These are phyloP conservation scores for Penicillium sp. DNA, from an alignment of 2,329 filamentous ascomycete species.

Conservation along the genomic window DNA sequence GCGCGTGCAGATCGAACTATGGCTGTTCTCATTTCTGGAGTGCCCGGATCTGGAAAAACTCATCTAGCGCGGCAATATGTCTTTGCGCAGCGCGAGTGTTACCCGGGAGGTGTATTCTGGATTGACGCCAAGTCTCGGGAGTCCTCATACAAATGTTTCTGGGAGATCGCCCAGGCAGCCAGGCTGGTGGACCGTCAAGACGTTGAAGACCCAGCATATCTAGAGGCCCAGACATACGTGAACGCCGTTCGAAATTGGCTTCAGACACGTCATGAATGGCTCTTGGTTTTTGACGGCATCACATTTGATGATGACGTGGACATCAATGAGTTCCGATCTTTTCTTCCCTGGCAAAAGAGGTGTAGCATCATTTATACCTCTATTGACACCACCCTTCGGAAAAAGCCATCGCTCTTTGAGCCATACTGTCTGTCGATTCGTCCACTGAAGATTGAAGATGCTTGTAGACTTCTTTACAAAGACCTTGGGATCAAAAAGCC, in stretches of 20 bases:
- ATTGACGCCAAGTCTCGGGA: conserved; percentile 62
- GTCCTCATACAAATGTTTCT: conserved; percentile 63
- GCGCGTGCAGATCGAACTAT: conserved; percentile 60
- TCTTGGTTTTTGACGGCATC: conserved; percentile 68
- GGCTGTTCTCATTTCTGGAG: conserved; percentile 64
- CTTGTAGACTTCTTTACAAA: conserved; percentile 61
- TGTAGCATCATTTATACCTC: conserved; percentile 70
- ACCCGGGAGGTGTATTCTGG: conserved; percentile 70
- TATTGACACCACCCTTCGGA: conserved; percentile 58
- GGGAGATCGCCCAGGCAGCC: conserved; percentile 64
- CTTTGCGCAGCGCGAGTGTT: conserved; percentile 59
- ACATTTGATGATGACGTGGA: conserved; percentile 60
- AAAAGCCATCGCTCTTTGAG: conserved; percentile 62
- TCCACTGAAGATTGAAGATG: conserved; percentile 57
- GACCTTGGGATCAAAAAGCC: conserved; percentile 63
- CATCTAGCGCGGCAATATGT: conserved; percentile 69
- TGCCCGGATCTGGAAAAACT: conserved; percentile 68
- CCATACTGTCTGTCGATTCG: conserved; percentile 59
- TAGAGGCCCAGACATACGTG: conserved; percentile 53
- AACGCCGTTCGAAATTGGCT: conserved; percentile 63
- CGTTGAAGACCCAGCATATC: conserved; percentile 37
- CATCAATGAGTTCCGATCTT: conserved; percentile 53
- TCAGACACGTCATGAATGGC: conserved; percentile 62
- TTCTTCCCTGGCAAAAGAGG: conserved; percentile 64
- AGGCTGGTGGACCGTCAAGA: conserved; percentile 49